Conservation (phyloP, 148 eudicot species). For the Nyssa sinensis region DNA sequence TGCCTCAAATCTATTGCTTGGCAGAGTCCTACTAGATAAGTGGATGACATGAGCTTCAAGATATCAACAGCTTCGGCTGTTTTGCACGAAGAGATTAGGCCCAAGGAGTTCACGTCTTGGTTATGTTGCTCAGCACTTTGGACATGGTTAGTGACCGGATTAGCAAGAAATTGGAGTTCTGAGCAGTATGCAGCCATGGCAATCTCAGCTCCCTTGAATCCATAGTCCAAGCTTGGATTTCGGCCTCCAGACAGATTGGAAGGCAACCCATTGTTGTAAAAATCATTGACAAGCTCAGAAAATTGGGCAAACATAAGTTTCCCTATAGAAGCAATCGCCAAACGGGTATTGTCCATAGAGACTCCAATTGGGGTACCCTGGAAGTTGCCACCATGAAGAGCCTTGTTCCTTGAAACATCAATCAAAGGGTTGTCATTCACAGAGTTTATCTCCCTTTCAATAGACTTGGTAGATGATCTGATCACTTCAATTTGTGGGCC, state of each 20-base stretch:
- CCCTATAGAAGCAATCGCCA: constrained; percentile 81
- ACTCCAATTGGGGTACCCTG: constrained; percentile 94
- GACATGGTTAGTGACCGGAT: constrained; percentile 88
- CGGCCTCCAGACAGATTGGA: constrained; percentile 80
- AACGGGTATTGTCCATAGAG: constrained; percentile 77
- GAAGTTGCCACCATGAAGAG: constrained; percentile 86
- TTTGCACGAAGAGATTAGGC: constrained; percentile 74
- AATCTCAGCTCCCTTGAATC: constrained; percentile 83
- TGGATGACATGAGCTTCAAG: constrained; percentile 74
- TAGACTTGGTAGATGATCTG: constrained; percentile 67
- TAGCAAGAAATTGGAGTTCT: constrained; percentile 72
- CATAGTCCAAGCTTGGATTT: constrained; percentile 86
- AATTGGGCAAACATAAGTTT: constrained; percentile 83
- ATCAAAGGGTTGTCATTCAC: constrained; percentile 88
- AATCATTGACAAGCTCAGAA: constrained; percentile 79
- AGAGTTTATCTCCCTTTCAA: constrained; percentile 87
- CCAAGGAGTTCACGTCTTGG: constrained; percentile 89
- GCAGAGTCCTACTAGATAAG: constrained; percentile 69
- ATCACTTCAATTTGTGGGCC: constrained; percentile 92
- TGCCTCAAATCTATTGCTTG: constrained; percentile 79
- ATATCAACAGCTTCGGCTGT: constrained; percentile 81
- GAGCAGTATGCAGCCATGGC: constrained; percentile 96
- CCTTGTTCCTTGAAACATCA: constrained; percentile 80
- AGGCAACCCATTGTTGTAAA: constrained; percentile 84
- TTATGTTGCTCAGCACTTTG: constrained; percentile 94